These are phyloP conservation scores for Suillus ampliporus DNA, from an alignment of 768 basidiomycete genomes.

Conservation along the genomic window DNA sequence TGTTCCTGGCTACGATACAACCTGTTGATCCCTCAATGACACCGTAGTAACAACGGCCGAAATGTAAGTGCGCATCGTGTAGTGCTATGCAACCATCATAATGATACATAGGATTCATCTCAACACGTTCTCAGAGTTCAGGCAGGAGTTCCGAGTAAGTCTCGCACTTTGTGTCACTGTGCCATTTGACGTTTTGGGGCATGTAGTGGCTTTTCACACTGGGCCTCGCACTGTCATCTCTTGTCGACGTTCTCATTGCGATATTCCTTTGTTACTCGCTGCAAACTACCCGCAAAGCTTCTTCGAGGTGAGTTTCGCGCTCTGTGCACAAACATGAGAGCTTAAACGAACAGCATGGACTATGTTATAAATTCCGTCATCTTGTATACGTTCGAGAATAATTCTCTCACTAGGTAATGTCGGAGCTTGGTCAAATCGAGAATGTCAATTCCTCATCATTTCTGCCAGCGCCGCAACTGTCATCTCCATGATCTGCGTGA, in stretches of 20 bases:
- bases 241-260: conserved; percentile 56
- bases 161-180: neutral
- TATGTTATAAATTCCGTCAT: conserved; percentile 53
- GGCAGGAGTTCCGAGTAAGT: conserved; percentile 27
- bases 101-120: conserved; percentile 28
- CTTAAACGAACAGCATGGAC: conserved; percentile 43
- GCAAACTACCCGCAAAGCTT: conserved; percentile 43
- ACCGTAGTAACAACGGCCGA: conserved; percentile 33
- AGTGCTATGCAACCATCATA: conserved; percentile 7
- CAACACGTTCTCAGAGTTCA: conserved; percentile 31
- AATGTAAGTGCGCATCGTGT: conserved; percentile 28
- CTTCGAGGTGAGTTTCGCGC: conserved; percentile 38
- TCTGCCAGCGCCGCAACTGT: conserved; percentile 45
- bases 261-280: conserved; percentile 50
- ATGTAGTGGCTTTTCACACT: conserved; percentile 56
- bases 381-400: conserved; percentile 59
- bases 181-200: conserved; percentile 16
- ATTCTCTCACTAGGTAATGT: conserved; percentile 50
- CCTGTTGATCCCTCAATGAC: conserved; percentile 24
- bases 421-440: neutral
- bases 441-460: conserved; percentile 1
- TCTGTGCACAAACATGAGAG: neutral
- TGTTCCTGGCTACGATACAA: conserved; percentile 3
- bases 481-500: conserved; percentile 49
- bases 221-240: conserved; percentile 54